Base-by-base conservation (phyloP, 768 basidiomycete genomes). In the Sutorius australiensis region DNA sequence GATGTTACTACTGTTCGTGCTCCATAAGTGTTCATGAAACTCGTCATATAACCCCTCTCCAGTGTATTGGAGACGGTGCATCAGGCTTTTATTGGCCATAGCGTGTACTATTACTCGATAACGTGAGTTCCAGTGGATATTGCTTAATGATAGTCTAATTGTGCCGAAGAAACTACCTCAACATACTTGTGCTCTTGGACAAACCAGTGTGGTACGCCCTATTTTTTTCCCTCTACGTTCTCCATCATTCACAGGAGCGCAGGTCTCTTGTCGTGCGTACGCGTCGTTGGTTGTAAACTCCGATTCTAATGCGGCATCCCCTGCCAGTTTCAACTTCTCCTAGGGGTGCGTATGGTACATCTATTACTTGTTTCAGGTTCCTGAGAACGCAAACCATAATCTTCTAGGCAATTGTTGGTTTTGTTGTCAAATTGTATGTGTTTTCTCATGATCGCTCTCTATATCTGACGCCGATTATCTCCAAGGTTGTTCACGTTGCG, bases 381-480 rank as follows among this genome's bases (percentile, higher is more conserved):
- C 46, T 59, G 31, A 50, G 56, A 27, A 34, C 1, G 17, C 13
- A 32, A 12, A 28, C 44, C 38, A 24, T 24, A 24, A 12, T 6
- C 38, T 8, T 46, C 12, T 31, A 84, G 82, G 76, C 78, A 1
- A 44, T 82, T n/a, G 75, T 79, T 21, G 83, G 78, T 2, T 72
- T 72, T 5, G 67, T 81, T n/a, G 83, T 84, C 34, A 82, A 81
- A 70, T 62, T 71, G 82, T 83, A 51, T 43, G 80, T 69, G 11
- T 38, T 32, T 27, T 12, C 46, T 41, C 16, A 5, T 4, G 6
- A 24, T 21, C 16, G 6, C 55, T 40, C n/a, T 19, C 7, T 13
- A 17, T 30, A 21, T 42, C 46, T 21, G 19, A 12, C 38, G 33
- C 32, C 46, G 9, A 48, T 32, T 21, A 3, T 27, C 44, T 24